Conservation (phyloP, 83 land plant genomes). For the Picea abies region DNA sequence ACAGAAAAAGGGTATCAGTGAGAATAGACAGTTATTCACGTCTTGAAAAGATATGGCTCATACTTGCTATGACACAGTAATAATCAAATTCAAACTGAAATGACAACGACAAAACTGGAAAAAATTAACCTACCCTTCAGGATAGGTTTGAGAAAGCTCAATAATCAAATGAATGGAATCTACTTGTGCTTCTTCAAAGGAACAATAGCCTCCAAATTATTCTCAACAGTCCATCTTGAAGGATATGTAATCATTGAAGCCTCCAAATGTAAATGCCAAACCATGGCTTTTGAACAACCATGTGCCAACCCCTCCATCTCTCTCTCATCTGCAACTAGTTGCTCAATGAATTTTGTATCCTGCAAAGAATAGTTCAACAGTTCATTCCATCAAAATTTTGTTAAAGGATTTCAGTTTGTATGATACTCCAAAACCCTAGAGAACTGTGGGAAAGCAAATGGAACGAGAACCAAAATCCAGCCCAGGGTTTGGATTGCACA, state of each 20-base stretch:
- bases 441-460: not conserved
- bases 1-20: not conserved
- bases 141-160: not conserved
- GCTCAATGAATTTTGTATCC: conserved; percentile 94
- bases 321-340: conserved; percentile 92
- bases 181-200: conserved; percentile 14
- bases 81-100: not conserved
- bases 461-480: not conserved
- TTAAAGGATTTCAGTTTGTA: not conserved
- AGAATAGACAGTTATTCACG: not conserved
- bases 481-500: not conserved
- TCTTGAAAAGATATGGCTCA: not conserved
- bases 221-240: conserved; percentile 73
- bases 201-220: conserved; percentile 43
- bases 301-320: conserved; percentile 86
- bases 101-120: not conserved
- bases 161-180: not conserved
- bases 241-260: conserved; percentile 59
- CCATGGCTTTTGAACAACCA: conserved; percentile 80
- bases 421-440: not conserved
- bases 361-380: conserved; percentile 27
- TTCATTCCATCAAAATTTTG: conserved; percentile 8
- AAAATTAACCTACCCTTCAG: not conserved
- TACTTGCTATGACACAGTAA: not conserved
- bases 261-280: conserved; percentile 94